Base-by-base conservation (phyloP, 164 flowering plant species). In the Magnolia sinica region DNA sequence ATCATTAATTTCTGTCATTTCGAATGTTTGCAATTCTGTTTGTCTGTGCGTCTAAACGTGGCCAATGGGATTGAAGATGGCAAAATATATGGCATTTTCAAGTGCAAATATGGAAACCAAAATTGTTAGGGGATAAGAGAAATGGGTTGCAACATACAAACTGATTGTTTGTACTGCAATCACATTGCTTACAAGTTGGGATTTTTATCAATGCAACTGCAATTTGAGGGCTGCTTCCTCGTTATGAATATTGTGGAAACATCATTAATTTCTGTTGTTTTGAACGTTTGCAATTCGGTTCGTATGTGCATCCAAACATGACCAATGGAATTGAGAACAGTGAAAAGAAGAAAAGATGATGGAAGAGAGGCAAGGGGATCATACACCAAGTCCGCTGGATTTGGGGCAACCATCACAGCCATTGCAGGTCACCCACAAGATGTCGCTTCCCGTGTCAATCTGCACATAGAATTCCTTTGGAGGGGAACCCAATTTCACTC, bases 391-490 rank as follows among this genome's bases (percentile, higher is more conserved):
- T 24, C 93, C 98, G 70, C 97, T 96, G 14, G 88, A 71, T 52
- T 45, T 79, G 0, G 99, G 99, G 82, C 99, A 96, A 71, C 94
- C 94, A 74, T 75, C 84, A 83, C 99, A 96, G 31, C 90, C 80
- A 72, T 64, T 80, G 81, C 99, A 96, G 79, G 89, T 77, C 20
- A 96, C 93, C 99, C 99, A 96, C 70, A 94, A 79, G 22, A 92
- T 91, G 82, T 96, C 97, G 77, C 99, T 96, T 83, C 99, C 99
- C 0, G 98, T 92, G 79, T 96, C 99, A 79, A 96, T 91, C 82
- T 96, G 99, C 58, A 96, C 98, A 85, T 81, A 83, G 82, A 87
- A 94, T 61, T 94, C 97, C 73, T 73, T 89, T 52, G 98, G 88
- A 27, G 99, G 99, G 80, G 86, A 72, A 11, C 99, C 99, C 84